Conservation (phyloP, 805 yeast species). For the Tetrapisispora nanseiensis region DNA sequence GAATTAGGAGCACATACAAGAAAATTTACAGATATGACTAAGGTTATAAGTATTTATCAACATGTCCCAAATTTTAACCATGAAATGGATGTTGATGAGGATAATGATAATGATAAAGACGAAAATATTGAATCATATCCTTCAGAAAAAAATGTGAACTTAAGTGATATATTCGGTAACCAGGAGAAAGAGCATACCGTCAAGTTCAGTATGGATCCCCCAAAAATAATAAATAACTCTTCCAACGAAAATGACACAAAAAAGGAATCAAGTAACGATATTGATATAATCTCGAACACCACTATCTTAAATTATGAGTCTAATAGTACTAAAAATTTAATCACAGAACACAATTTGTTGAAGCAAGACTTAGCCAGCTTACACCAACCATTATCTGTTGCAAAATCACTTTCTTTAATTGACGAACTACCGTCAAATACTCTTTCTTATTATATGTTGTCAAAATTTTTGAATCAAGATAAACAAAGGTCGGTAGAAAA, state of each 20-base stretch:
- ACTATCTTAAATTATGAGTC: not conserved
- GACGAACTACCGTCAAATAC: conserved; percentile 6
- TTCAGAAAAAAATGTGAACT: conserved; percentile 9
- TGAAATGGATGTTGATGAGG: conserved; percentile 5
- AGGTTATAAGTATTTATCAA: conserved; percentile 26
- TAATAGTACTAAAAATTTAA: not conserved
- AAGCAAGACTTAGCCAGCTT: too few relatives aligned
- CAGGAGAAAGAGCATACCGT: conserved; percentile 14
- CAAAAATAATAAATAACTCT: conserved; percentile 16
- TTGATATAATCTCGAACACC: not conserved
- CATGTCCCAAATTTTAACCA: conserved; percentile 4
- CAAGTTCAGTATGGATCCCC: conserved; percentile 20
- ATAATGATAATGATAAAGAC: conserved; percentile 5
- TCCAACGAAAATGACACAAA: not conserved
- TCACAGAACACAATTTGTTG: not conserved
- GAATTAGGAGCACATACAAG: conserved; percentile 5
- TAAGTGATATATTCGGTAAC: conserved; percentile 20
- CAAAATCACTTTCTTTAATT: not conserved
- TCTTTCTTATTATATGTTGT: conserved; percentile 10
- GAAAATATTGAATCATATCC: not conserved
- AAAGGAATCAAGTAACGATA: not conserved
- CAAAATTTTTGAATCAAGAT: conserved; percentile 2
- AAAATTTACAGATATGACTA: conserved; percentile 27
- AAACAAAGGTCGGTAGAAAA: not conserved
- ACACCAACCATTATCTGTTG: too few relatives aligned